Conservation (phyloP, 768 basidiomycete species). For the Lentinula guzmanii region DNA sequence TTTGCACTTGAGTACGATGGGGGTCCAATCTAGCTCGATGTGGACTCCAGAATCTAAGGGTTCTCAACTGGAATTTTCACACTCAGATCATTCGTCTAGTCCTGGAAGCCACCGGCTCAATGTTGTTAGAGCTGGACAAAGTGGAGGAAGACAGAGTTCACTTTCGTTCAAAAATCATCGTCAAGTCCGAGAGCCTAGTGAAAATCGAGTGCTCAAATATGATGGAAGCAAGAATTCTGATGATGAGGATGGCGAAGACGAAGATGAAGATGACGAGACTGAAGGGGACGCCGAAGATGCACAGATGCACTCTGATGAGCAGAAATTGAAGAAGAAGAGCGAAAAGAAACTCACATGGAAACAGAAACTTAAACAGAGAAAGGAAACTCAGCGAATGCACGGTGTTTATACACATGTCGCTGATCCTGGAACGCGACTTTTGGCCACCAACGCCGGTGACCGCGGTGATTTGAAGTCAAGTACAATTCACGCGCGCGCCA, state of each 20-base stretch:
- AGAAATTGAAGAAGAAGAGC: background rate
- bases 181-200: no score
- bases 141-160: background rate
- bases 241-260: background rate
- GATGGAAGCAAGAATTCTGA: background rate
- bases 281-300: background rate
- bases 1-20: background rate
- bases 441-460: background rate
- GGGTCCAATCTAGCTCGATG: background rate
- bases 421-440: background rate
- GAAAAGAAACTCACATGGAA: slow-evolving; percentile 1
- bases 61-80: background rate
- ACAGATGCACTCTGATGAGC: background rate
- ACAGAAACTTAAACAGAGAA: slow-evolving; percentile 1
- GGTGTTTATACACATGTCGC: slow-evolving; percentile 1
- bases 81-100: background rate
- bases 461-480: background rate
- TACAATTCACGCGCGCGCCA: background rate
- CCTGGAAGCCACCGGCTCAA: background rate
- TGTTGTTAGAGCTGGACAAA: background rate
- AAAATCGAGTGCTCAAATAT: background rate
- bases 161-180: slow-evolving; percentile 3
- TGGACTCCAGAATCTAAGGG: background rate
- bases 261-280: background rate
- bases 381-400: background rate